Base-by-base conservation (phyloP, 2,329 filamentous ascomycete species). In the Botryosphaeria dothidea region DNA sequence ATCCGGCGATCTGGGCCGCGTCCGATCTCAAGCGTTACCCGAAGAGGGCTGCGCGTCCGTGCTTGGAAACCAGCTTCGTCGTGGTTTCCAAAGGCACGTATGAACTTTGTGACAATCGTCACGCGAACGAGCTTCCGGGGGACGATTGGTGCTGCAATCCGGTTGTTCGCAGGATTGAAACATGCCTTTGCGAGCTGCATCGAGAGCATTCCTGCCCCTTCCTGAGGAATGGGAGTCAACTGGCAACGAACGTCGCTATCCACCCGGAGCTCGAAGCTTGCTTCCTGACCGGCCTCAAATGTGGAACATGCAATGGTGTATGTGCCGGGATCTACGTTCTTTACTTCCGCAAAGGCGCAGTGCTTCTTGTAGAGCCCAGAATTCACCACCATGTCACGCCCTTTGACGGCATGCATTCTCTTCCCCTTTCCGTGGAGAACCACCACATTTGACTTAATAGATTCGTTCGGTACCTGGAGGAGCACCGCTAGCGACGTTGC, bases 271-370 rank as follows among this genome's bases (percentile, higher is more conserved):
- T 84, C 86, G 72, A 96, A 98, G 56, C 84, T 83, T 3, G 90
- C 91, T 0, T 87, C 81, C 72, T 96, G 92, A 8, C 90, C 90
- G 0, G 90, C 85, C 68, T 96, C 92, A 75, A 96, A 98, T 0
- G 94, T 96, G 2, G 92, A 97, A 74, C 91, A 94, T 6, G 97
- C 90, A 64, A 97, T 84, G 0, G 92, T 97, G 76, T 98, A 99
- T 0, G 83, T 83, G 0, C 94, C 94, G 0, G 86, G 80, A 43
- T 88, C 87, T 19, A 97, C 79, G 21, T 80, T 72, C 71, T 76
- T 69, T 6, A 86, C 79, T 67, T 91, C 86, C 2, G 90, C 88
- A 34, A 93, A 82, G 3, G 91, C 91, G 73, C 90, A 92, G 29
- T 91, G 90, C 29, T 90, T 88, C 56, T 91, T 88, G 77, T 99